These are phyloP conservation scores for Tylopilus sp. DNA, from an alignment of 1,284 basidiomycete genomes.

Conservation along the genomic window DNA sequence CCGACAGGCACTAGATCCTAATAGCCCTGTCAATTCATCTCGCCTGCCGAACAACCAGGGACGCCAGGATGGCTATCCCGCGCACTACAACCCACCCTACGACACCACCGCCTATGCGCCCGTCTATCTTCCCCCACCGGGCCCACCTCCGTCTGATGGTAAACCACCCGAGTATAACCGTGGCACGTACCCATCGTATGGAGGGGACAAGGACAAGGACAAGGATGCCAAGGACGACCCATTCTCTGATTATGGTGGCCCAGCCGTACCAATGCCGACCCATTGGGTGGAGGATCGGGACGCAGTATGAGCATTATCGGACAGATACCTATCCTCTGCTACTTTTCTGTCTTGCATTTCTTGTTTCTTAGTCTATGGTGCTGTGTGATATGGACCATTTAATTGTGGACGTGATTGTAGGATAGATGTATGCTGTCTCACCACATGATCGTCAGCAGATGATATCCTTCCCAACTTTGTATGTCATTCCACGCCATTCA, in stretches of 20 bases:
- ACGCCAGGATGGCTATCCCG: constrained; percentile 42
- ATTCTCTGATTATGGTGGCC: constrained; percentile 42
- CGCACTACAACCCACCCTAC: constrained; percentile 56
- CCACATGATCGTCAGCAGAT: too few relatives aligned
- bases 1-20: constrained; percentile 76
- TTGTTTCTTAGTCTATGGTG: neutral
- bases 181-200: constrained; percentile 19
- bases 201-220: constrained; percentile 38
- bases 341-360: neutral
- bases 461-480: too few relatives aligned
- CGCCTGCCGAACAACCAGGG: constrained; percentile 45
- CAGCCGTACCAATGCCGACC: constrained; percentile 45
- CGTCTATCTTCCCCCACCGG: constrained; percentile 42
- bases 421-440: neutral
- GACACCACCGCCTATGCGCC: constrained; percentile 35
- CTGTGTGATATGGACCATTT: neutral
- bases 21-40: constrained; percentile 49
- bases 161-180: constrained; percentile 46
- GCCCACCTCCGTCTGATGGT: constrained; percentile 32
- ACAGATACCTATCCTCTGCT: neutral
- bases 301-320: constrained; percentile 13
- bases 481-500: too few relatives aligned
- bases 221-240: constrained; percentile 39
- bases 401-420: neutral
- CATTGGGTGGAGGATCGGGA: constrained; percentile 49